Base-by-base conservation (phyloP, 192 early-diverging fungal genomes). In the Dissophora ornata region DNA sequence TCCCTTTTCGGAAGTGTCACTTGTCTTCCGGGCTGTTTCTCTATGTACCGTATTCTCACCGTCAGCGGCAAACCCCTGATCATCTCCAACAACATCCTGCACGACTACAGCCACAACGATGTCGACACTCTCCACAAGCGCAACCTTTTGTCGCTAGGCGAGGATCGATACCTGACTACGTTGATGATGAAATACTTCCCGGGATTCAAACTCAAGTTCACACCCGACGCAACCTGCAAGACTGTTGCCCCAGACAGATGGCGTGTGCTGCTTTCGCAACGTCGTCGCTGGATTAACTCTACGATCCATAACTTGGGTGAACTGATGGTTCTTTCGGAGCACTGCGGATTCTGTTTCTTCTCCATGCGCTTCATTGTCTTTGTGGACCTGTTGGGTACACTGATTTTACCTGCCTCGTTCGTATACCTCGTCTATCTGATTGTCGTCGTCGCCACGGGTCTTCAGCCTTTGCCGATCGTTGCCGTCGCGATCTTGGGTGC, bases 261-360 rank as follows among this genome's bases (percentile, higher is more conserved):
- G 90, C 73, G 87, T 36, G 89, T 99, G n/a, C 80, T 99, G 30
- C 80, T 99, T 34, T 99, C 97, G 6, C 97, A 99, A 80, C 90
- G 97, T 48, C 94, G 97, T 83, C 87, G 95, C 16, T 96, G 95
- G 95, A 96, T 96, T 80, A 96, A 96, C 80, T 95, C 94, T n/a
- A 96, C 95, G 0, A 86, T 96, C 46, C 95, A 96, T 68, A 96
- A 95, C 68, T 79, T 95, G 68, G 65, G 88, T 30, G 94, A 95
- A 71, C 67, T 96, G 32, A 81, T 96, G 59, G 79, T 91, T 22
- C 85, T 94, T 40, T 81, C 87, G 18, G 90, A 95, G 51, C 82
- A 95, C 54, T 95, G 94, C 80, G 95, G 95, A 24, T 89, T 86
- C 30, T 95, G 93, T 80, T 95, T 91, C 64, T 93, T 93, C 62